Conservation (phyloP, 2,329 filamentous ascomycete species). For the Dryadomyces quercivorus region DNA sequence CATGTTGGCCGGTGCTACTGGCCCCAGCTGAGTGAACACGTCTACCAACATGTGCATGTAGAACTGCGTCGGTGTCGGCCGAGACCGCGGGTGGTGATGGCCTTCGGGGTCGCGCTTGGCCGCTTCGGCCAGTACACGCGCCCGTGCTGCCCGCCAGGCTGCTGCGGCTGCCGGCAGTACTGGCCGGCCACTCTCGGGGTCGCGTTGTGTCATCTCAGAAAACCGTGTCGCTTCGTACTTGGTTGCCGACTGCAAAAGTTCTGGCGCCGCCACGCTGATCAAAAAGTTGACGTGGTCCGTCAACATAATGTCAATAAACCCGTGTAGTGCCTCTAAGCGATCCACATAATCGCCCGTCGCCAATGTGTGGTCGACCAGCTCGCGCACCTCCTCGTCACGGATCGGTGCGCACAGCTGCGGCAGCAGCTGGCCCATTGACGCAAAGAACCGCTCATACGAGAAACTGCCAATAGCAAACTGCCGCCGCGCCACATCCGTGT, state of each 20-base stretch:
- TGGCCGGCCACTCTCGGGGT: slow-evolving; percentile 9
- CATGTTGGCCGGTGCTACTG: slow-evolving; percentile 36
- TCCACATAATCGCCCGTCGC: slow-evolving; percentile 55
- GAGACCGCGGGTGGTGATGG: slow-evolving; percentile 47
- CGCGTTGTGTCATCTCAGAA: slow-evolving; percentile 44
- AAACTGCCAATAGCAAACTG: slow-evolving; percentile 63
- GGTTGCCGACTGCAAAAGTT: slow-evolving; percentile 56
- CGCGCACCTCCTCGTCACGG: slow-evolving; percentile 64
- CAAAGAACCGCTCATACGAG: slow-evolving; percentile 71
- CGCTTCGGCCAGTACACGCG: slow-evolving; percentile 53
- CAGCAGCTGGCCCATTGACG: slow-evolving; percentile 60
- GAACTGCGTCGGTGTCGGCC: slow-evolving; percentile 55
- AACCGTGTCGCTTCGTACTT: slow-evolving; percentile 68
- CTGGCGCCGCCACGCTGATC: slow-evolving; percentile 57
- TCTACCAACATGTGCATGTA: slow-evolving; percentile 68
- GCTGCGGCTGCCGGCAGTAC: slow-evolving; percentile 44
- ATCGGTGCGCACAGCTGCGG: slow-evolving; percentile 72
- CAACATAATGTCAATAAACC: slow-evolving; percentile 65
- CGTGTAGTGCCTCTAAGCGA: slow-evolving; percentile 61
- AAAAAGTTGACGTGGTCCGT: slow-evolving; percentile 77
- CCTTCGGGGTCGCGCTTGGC: slow-evolving; percentile 58
- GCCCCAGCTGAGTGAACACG: slow-evolving; percentile 52
- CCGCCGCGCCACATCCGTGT: slow-evolving; percentile 55
- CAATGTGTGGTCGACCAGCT: slow-evolving; percentile 50
- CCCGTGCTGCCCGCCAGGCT: slow-evolving; percentile 54